These are phyloP conservation scores for Marchantia paleacea DNA, from an alignment of 225 moss, liverwort and hornwort genomes.

Conservation along the genomic window DNA sequence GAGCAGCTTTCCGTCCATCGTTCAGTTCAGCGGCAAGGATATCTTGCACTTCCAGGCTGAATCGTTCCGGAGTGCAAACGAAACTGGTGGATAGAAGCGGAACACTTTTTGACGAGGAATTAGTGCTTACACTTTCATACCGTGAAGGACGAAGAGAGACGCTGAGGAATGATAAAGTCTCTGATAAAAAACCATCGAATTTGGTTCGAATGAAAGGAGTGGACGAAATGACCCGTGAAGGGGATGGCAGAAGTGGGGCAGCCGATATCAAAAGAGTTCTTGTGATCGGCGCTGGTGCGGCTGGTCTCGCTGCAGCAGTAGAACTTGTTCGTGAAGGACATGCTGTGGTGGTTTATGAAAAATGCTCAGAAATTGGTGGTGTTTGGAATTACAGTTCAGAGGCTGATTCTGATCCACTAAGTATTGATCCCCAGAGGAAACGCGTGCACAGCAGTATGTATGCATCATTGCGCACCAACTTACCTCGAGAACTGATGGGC, in stretches of 20 bases:
- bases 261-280: conserved; percentile 51
- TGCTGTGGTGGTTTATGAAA: conserved; percentile 61
- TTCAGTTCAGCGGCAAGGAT: not conserved
- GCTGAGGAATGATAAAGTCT: not conserved
- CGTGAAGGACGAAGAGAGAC: not conserved
- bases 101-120: not conserved
- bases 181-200: not conserved
- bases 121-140: not conserved
- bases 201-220: not conserved
- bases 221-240: not conserved
- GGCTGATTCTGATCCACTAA: conserved; percentile 56
- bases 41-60: not conserved
- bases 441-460: conserved; percentile 90
- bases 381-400: conserved; percentile 68
- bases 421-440: conserved; percentile 29
- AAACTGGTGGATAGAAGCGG: not conserved
- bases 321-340: conserved; percentile 70
- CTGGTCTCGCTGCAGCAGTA: conserved; percentile 71
- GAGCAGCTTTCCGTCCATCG: not conserved
- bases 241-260: not conserved
- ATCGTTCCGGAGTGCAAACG: not conserved
- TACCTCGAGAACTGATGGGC: conserved; percentile 83
- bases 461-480: conserved; percentile 64
- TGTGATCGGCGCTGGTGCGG: conserved; percentile 88
- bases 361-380: conserved; percentile 59